Evolutionary conservation across 257 asterid genomes (phyloP).

Genomic region (Scutellaria barbata): DNA sequence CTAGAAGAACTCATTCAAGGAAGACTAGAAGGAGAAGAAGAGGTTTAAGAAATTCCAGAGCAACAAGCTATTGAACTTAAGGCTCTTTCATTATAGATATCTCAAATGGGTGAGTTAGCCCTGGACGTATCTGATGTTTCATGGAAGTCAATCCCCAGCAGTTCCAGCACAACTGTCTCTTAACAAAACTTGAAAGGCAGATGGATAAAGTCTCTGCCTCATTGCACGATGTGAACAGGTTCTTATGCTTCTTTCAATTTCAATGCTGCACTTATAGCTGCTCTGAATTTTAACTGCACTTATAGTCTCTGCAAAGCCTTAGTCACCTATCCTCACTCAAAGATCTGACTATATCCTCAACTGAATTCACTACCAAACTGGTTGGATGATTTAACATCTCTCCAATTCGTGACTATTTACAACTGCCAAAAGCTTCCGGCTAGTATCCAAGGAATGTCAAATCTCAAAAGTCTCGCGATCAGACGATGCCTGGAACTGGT

Average conservation of each 20-base stretch:
- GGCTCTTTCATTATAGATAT: background rate
- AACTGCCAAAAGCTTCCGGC: too few relatives aligned
- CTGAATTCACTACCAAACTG: too few relatives aligned
- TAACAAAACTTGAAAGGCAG: background rate
- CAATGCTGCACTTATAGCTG: too few relatives aligned
- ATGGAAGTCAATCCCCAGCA: slow-evolving; percentile 31
- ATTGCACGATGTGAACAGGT: background rate
- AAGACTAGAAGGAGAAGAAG: slow-evolving; percentile 33
- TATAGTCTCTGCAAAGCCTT: too few relatives aligned
- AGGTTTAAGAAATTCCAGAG: slow-evolving; percentile 27
- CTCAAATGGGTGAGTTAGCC: background rate
- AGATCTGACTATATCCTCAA: too few relatives aligned
- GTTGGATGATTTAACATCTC: too few relatives aligned
- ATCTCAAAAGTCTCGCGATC: too few relatives aligned
- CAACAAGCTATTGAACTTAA: slow-evolving; percentile 4
- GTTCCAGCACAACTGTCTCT: background rate
- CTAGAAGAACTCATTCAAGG: slow-evolving; percentile 20
- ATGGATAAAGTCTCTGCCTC: background rate
- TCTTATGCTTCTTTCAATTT: background rate
- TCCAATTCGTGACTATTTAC: too few relatives aligned
- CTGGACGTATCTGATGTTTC: background rate
- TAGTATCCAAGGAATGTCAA: too few relatives aligned
- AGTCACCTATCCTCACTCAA: too few relatives aligned
- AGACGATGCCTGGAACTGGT: too few relatives aligned
- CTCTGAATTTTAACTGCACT: too few relatives aligned